Evolutionary conservation across 352 stramenopile species (phyloP).

Genomic region (Pythium grandisporangium): DNA sequence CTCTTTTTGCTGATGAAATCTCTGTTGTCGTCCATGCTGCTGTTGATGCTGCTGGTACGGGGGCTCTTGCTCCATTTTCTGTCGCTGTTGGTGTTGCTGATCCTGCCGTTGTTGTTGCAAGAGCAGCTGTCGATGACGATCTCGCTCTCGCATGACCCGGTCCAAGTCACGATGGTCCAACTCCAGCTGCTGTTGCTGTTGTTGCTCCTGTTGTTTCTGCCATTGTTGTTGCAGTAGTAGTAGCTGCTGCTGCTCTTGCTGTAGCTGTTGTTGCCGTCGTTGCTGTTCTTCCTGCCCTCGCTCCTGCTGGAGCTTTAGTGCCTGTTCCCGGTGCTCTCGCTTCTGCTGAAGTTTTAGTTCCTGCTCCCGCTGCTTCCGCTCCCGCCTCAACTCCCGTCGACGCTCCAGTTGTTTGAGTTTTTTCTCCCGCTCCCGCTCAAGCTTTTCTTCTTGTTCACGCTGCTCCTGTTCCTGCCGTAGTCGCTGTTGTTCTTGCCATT

Average conservation of each 20-base stretch:
- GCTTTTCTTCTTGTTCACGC: too few relatives aligned
- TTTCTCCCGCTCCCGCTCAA: too few relatives aligned
- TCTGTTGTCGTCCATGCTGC: not conserved
- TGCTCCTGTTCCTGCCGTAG: not conserved
- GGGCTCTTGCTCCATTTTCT: not conserved
- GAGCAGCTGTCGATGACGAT: too few relatives aligned
- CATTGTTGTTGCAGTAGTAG: slow-evolving; percentile 4
- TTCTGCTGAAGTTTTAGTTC: not conserved
- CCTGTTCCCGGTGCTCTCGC: not conserved
- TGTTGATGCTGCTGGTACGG: slow-evolving; percentile 3
- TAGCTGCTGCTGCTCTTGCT: not conserved
- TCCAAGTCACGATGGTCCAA: too few relatives aligned
- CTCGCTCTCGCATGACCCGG: not conserved
- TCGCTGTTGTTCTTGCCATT: not conserved
- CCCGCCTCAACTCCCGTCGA: too few relatives aligned
- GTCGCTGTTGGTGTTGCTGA: not conserved
- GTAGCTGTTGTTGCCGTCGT: not conserved
- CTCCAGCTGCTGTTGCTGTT: not conserved
- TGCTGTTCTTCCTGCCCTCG: slow-evolving; percentile 5
- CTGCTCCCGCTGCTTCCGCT: slow-evolving; percentile 1
- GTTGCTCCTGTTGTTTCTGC: slow-evolving; percentile 7
- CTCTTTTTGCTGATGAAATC: slow-evolving; percentile 6
- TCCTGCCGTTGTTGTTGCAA: not conserved
- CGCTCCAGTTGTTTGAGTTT: too few relatives aligned
- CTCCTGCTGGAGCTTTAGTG: slow-evolving; percentile 16